Evolutionary conservation across 306 rosid species (phyloP), one percentile per base, ranked within the genome.

Genomic region (Lablab purpureus): DNA sequence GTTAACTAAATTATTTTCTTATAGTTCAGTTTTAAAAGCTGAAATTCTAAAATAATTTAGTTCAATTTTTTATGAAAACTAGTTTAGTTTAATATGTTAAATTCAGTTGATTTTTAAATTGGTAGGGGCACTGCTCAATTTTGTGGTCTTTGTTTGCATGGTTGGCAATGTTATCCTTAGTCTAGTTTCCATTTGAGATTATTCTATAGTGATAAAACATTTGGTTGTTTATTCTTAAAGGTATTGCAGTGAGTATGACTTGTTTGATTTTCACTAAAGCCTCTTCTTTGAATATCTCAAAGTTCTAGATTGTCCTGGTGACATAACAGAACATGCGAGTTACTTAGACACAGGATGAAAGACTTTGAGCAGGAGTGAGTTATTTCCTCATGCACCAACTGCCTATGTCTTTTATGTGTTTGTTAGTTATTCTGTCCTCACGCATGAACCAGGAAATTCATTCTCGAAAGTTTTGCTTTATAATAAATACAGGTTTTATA

Each of bases 41-140:
- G 32, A 28, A 28, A 0, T 28, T 28, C 0, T 25, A 28, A 28
- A 28, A 2, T 28, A 28, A 28, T 2, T 28, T 2, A 28, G 3
- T 2, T 28, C 2, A 28, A 28, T 28, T 28, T 2, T 28, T 28
- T 28, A 28, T 2, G 32, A n/a, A n/a, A n/a, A n/a, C 3, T 1
- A 28, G 32, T 28, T 28, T 28, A 28, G 32, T 28, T 28, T 28
- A 28, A 28, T 28, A 28, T 28, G 32, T 28, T 28, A 28, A 28
- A 28, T 28, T 28, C 32, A 28, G 32, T 28, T 28, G 4, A 28
- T 28, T 28, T 28, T 28, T 2, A 94, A 95, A 78, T 74, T 89
- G 59, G 97, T 95, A 62, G 93, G 99, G 99, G 96, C 99, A 64
- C 50, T 90, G 84, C 91, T 98, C 92, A 94, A 92, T 86, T 94